Percentiles rank a stretch among this genome's conserved stretches.
These are phyloP conservation scores for Microdochium trichocladiopsis DNA, from an alignment of 2,329 filamentous ascomycete genomes.

Conservation along the genomic window DNA sequence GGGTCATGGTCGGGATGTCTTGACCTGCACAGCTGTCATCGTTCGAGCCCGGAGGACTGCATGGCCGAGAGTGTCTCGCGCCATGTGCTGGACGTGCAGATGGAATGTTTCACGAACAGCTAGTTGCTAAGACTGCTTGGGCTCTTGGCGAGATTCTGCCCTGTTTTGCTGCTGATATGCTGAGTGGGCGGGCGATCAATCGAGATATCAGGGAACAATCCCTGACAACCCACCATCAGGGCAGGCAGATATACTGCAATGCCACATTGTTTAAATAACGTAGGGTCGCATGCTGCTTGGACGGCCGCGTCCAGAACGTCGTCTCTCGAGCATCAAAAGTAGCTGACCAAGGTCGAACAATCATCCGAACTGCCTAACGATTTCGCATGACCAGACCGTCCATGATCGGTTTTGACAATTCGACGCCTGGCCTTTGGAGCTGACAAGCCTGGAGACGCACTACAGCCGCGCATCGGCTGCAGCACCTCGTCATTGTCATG, in stretches of 20 bases:
- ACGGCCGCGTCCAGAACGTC: background rate
- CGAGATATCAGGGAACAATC: background rate
- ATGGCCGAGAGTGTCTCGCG: no score
- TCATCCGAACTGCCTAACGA: background rate
- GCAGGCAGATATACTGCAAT: background rate
- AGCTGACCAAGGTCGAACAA: background rate
- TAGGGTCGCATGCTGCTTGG: background rate
- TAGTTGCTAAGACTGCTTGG: background rate
- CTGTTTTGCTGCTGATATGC: background rate
- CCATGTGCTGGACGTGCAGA: background rate
- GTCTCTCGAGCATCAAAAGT: background rate
- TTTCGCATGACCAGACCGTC: background rate
- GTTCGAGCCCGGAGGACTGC: no score
- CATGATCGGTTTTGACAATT: no score
- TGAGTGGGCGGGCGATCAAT: background rate
- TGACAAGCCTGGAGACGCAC: no score
- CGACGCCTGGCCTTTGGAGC: no score
- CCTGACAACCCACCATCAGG: background rate
- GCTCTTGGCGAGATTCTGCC: background rate
- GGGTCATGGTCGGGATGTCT: no score
- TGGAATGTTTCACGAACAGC: background rate
- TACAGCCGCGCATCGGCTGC: no score
- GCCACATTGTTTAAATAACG: background rate
- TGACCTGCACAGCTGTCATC: no score
- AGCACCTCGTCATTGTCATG: no score